Conservation (phyloP, 257 asterid species). For the Ilex asprella region DNA sequence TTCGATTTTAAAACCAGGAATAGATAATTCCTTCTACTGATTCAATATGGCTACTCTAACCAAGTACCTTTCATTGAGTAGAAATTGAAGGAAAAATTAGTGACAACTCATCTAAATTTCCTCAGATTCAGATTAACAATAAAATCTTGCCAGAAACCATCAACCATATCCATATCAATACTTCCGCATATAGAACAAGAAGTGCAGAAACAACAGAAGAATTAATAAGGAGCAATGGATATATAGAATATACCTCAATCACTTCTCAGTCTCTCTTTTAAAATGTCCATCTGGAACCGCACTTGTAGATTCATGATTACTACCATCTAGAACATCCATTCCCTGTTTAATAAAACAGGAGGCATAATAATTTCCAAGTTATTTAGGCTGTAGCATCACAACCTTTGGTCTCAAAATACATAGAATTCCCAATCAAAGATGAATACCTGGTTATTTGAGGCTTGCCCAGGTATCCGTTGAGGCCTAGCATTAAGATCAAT, state of each 20-base stretch:
- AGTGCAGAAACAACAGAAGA: no score
- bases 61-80: no score
- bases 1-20: no score
- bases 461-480: conserved; percentile 48
- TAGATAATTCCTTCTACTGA: no score
- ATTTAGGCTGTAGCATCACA: conserved; percentile 7
- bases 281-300: conserved; percentile 56
- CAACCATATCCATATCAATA: no score
- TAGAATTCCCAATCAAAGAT: background rate
- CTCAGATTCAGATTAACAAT: no score
- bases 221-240: no score
- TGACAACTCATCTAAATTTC: no score
- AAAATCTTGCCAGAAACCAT: no score
- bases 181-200: no score
- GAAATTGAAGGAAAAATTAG: no score
- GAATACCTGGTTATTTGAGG: conserved; percentile 53
- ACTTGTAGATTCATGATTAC: conserved; percentile 49
- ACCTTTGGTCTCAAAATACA: background rate
- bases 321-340: conserved; percentile 23
- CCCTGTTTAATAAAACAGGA: conserved; percentile 18
- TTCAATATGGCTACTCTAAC: no score
- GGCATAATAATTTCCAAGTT: conserved; percentile 13
- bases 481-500: conserved; percentile 88
- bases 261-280: conserved; percentile 55
- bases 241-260: conserved; percentile 29